Percentiles rank a stretch among this genome's conserved stretches.
phyloP scores from a whole-genome alignment of 192 early-diverging fungal genomes.

The Thamnidium elegans region DNA sequence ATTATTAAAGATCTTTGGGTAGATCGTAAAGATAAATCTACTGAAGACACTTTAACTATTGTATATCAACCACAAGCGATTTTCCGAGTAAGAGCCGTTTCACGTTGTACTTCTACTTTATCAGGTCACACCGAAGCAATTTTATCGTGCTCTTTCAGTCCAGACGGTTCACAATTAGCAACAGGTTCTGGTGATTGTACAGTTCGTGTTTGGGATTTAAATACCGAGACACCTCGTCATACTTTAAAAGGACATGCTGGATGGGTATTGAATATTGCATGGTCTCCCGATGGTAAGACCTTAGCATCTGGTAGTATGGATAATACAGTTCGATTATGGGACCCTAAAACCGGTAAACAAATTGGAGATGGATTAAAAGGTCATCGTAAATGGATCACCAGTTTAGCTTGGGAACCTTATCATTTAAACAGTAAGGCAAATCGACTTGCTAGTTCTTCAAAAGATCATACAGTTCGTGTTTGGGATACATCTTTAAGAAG shows the following conservation, averaged over 20 bases:
- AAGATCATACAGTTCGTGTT: slow-evolving; percentile 89
- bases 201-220: slow-evolving; percentile 95
- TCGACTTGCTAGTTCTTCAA: slow-evolving; percentile 86
- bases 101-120: slow-evolving; percentile 86
- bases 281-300: slow-evolving; percentile 84
- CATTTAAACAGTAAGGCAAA: slow-evolving; percentile 77
- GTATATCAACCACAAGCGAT: slow-evolving; percentile 94
- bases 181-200: slow-evolving; percentile 94
- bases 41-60: slow-evolving; percentile 90
- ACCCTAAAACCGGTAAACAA: slow-evolving; percentile 79
- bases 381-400: slow-evolving; percentile 88
- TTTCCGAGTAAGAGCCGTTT: slow-evolving; percentile 90
- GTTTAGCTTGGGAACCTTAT: slow-evolving; percentile 91
- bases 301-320: slow-evolving; percentile 96
- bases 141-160: slow-evolving; percentile 85
- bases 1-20: slow-evolving; percentile 68
- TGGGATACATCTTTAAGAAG: slow-evolving; percentile 86
- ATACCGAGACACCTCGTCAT: slow-evolving; percentile 89
- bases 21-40: slow-evolving; percentile 76
- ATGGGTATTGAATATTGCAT: slow-evolving; percentile 92
- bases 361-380: slow-evolving; percentile 76
- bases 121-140: slow-evolving; percentile 92
- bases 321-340: slow-evolving; percentile 84
- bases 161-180: slow-evolving; percentile 88
- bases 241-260: slow-evolving; percentile 83